Evolutionary conservation across 352 stramenopile genomes (phyloP).

Genomic region (Globisporangium parvum): DNA sequence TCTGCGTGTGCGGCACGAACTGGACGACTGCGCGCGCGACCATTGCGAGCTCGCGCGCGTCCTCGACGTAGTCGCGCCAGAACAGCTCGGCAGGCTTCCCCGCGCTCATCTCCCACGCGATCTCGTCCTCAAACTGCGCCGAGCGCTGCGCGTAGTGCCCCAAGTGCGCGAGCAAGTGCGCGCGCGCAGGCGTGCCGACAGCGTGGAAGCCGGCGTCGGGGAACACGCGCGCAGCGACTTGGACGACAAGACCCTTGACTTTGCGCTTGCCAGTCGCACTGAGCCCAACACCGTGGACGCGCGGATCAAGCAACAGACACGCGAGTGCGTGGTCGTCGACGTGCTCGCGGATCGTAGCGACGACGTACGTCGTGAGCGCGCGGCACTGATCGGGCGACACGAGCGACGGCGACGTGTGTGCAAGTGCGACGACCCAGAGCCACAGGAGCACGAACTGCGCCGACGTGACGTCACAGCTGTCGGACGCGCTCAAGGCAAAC

Average conservation of each 20-base stretch:
- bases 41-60: slow-evolving; percentile 31
- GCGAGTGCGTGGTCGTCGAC: slow-evolving; percentile 33
- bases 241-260: slow-evolving; percentile 37
- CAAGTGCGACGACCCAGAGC: slow-evolving; percentile 32
- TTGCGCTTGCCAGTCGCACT: slow-evolving; percentile 34
- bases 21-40: slow-evolving; percentile 30
- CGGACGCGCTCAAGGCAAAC: slow-evolving; percentile 29
- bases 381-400: slow-evolving; percentile 13
- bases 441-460: slow-evolving; percentile 41
- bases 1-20: slow-evolving; percentile 17
- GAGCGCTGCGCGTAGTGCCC: slow-evolving; percentile 30
- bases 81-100: slow-evolving; percentile 31
- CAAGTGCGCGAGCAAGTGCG: slow-evolving; percentile 29
- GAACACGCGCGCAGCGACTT: slow-evolving; percentile 25
- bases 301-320: slow-evolving; percentile 41
- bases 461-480: slow-evolving; percentile 17
- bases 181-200: slow-evolving; percentile 8
- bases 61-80: slow-evolving; percentile 43
- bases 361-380: slow-evolving; percentile 4
- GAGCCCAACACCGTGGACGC: slow-evolving; percentile 30
- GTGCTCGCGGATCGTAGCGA: slow-evolving; percentile 11
- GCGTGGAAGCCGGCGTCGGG: slow-evolving; percentile 14
- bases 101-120: slow-evolving; percentile 46
- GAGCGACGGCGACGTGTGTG: slow-evolving; percentile 7
- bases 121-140: slow-evolving; percentile 28